These are phyloP conservation scores for Viola odorata DNA, from an alignment of 345 rosid genomes.

Conservation along the genomic window DNA sequence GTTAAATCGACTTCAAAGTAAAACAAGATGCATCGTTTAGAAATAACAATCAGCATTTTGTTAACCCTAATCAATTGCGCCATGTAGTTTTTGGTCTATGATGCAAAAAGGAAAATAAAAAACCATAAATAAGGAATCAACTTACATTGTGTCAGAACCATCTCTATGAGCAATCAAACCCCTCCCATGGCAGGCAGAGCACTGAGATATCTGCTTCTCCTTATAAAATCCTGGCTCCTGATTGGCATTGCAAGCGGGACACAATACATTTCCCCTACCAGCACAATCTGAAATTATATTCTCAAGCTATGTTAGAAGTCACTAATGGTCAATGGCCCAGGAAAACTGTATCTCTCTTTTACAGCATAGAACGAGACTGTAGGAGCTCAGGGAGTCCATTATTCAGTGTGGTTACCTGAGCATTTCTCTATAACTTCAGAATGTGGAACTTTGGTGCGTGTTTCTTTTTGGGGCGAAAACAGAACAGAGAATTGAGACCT, in stretches of 20 bases:
- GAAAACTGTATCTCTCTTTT: not conserved
- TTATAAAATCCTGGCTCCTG: slow-evolving; percentile 77
- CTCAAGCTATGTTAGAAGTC: not conserved
- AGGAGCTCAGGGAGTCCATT: slow-evolving; percentile 4
- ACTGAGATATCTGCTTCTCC: slow-evolving; percentile 63
- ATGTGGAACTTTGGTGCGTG: slow-evolving; percentile 48
- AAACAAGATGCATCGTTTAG: not conserved
- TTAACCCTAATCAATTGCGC: not conserved
- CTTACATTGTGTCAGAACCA: slow-evolving; percentile 87
- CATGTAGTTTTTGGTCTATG: not conserved
- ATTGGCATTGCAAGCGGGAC: slow-evolving; percentile 65
- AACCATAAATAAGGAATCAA: slow-evolving; percentile 6
- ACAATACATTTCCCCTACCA: slow-evolving; percentile 62
- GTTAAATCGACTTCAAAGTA: not conserved
- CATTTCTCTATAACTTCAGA: slow-evolving; percentile 77
- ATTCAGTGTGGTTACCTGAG: slow-evolving; percentile 38
- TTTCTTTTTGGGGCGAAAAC: slow-evolving; percentile 61
- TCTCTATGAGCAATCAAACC: slow-evolving; percentile 91
- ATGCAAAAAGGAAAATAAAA: not conserved
- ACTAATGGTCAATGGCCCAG: not conserved
- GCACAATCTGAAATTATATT: slow-evolving; percentile 49
- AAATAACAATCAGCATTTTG: not conserved
- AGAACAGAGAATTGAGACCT: slow-evolving; percentile 76
- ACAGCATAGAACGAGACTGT: not conserved
- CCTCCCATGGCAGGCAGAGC: slow-evolving; percentile 72